A percentile compares a stretch with the other conserved stretches of the same genome.
Evolutionary conservation across 345 rosid species (phyloP).

Genomic region (Salix suchowensis): DNA sequence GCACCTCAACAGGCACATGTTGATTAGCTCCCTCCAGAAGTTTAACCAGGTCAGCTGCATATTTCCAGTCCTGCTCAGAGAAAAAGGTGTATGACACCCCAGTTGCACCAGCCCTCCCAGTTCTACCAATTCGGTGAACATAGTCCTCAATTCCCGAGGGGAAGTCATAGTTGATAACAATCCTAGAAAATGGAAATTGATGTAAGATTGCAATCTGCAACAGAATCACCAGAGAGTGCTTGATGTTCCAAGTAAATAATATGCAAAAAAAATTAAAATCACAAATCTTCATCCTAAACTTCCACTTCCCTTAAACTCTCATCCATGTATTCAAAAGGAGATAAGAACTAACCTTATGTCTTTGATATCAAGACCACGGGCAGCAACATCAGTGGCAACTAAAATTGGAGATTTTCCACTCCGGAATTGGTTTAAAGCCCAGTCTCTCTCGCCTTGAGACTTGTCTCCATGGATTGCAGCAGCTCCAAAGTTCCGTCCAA

Average conservation of each 20-base stretch:
- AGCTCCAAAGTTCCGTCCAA: slow-evolving; percentile 82
- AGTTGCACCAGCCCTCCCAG: slow-evolving; percentile 98
- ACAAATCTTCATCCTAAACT: no score
- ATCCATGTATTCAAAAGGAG: background rate
- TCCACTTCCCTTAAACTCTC: background rate
- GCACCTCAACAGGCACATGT: slow-evolving; percentile 75
- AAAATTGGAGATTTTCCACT: slow-evolving; percentile 73
- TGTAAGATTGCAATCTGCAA: background rate
- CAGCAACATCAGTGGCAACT: slow-evolving; percentile 98
- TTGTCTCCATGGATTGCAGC: slow-evolving; percentile 93
- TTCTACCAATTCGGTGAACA: slow-evolving; percentile 98
- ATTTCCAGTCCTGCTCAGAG: slow-evolving; percentile 87
- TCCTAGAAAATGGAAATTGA: slow-evolving; percentile 38
- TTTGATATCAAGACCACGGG: slow-evolving; percentile 93
- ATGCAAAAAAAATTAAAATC: no score
- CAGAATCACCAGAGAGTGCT: background rate
- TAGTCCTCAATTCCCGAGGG: slow-evolving; percentile 95
- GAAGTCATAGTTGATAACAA: slow-evolving; percentile 91
- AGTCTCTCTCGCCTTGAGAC: slow-evolving; percentile 94
- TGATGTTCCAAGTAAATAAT: no score
- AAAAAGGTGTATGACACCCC: slow-evolving; percentile 90
- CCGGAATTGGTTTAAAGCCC: slow-evolving; percentile 87
- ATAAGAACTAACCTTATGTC: slow-evolving; percentile 58
- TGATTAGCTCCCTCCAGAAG: slow-evolving; percentile 92
- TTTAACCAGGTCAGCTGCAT: slow-evolving; percentile 77